Evolutionary conservation across 1,139 yeast species (phyloP).

Genomic region (Arxiozyma telluris): DNA sequence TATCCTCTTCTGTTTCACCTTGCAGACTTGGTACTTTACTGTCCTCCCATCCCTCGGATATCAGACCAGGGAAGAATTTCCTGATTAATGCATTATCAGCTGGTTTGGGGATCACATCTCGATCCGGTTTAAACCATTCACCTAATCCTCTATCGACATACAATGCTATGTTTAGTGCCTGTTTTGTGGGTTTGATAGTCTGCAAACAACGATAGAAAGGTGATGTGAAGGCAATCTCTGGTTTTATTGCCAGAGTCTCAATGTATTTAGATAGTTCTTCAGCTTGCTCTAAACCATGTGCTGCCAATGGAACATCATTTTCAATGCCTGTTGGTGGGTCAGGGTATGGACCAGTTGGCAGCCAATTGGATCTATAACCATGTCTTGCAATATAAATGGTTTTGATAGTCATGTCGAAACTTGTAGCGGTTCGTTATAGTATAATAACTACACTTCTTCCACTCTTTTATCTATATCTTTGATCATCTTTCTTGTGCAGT

Average conservation of each 20-base stretch:
- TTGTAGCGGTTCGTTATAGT: slow-evolving; percentile 8
- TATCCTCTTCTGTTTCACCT: slow-evolving; percentile 62
- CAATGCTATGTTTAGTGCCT: slow-evolving; percentile 45
- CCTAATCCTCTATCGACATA: slow-evolving; percentile 70
- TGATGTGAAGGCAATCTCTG: slow-evolving; percentile 59
- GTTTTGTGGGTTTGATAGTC: slow-evolving; percentile 63
- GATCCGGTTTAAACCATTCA: slow-evolving; percentile 57
- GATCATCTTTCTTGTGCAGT: not conserved
- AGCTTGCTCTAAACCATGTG: slow-evolving; percentile 76
- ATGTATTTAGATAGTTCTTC: slow-evolving; percentile 53
- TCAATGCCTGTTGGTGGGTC: slow-evolving; percentile 76
- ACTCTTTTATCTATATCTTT: no score
- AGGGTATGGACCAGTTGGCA: slow-evolving; percentile 61
- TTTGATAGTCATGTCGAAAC: slow-evolving; percentile 29
- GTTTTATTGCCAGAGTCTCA: slow-evolving; percentile 39
- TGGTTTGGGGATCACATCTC: slow-evolving; percentile 50
- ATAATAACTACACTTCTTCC: not conserved
- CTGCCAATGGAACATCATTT: slow-evolving; percentile 73
- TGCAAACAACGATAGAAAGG: slow-evolving; percentile 91
- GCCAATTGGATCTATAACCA: slow-evolving; percentile 80
- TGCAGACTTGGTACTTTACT: slow-evolving; percentile 45
- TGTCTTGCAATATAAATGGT: slow-evolving; percentile 44
- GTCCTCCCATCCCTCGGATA: slow-evolving; percentile 37
- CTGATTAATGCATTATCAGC: slow-evolving; percentile 43
- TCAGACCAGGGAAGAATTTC: slow-evolving; percentile 44